phyloP scores from a whole-genome alignment of 2,329 filamentous ascomycete genomes.

The Ceratocystis cubensis region DNA sequence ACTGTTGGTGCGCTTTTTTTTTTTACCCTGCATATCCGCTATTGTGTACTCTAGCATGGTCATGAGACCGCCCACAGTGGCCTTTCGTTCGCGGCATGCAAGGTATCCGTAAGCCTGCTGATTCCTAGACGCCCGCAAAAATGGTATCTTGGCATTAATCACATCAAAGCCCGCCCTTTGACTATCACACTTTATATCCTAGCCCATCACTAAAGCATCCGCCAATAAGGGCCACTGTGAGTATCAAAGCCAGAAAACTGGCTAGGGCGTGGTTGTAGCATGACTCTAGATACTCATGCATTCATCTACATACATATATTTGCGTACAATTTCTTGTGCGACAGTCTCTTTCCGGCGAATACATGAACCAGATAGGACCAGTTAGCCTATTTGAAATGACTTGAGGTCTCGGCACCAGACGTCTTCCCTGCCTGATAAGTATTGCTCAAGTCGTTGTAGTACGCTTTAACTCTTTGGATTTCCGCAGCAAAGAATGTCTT shows the following conservation, averaged over 20 bases:
- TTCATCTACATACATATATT: not conserved
- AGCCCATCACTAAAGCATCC: no score
- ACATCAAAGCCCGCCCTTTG: not conserved
- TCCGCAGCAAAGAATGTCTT: constrained; percentile 30
- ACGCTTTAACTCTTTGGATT: constrained; percentile 36
- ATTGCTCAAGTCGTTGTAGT: constrained; percentile 36
- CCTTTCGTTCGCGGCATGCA: not conserved
- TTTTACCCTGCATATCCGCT: not conserved
- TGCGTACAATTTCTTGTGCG: not conserved
- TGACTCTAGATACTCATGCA: not conserved
- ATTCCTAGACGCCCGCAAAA: not conserved
- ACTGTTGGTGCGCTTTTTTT: not conserved
- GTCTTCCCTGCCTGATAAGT: constrained; percentile 39
- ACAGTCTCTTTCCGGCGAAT: not conserved
- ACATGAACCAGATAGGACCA: not conserved
- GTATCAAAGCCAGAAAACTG: not conserved
- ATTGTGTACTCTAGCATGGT: not conserved
- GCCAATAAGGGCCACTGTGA: not conserved
- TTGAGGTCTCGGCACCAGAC: constrained; percentile 33
- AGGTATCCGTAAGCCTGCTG: not conserved
- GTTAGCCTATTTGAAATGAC: constrained; percentile 35
- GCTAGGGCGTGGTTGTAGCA: not conserved
- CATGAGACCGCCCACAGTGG: not conserved
- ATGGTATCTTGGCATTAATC: not conserved
- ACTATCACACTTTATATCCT: not conserved